Conservation (phyloP, 495 filamentous ascomycete species). For the Tuber umbilicatum region DNA sequence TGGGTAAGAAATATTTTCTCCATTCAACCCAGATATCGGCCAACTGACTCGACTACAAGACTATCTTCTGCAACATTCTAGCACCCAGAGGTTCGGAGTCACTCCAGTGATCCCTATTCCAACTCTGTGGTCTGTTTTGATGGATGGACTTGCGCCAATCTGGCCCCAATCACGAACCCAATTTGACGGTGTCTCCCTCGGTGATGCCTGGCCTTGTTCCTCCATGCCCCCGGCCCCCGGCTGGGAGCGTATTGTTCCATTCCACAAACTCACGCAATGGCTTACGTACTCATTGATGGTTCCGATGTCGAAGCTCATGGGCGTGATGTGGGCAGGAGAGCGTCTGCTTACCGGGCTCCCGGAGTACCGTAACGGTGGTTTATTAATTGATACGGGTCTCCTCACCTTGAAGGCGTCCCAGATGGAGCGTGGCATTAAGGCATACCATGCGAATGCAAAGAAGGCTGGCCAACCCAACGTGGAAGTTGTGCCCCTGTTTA, state of each 20-base stretch:
- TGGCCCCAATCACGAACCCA: constrained; percentile 86
- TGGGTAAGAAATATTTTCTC: constrained; percentile 58
- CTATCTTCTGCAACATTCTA: constrained; percentile 83
- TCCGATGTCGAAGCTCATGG: constrained; percentile 70
- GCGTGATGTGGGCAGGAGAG: constrained; percentile 68
- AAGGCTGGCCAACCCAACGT: constrained; percentile 65
- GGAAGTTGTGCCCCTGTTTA: constrained; percentile 70
- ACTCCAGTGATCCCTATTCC: constrained; percentile 78
- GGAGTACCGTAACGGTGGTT: constrained; percentile 80
- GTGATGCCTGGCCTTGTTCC: constrained; percentile 90
- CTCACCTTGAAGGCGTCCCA: constrained; percentile 65
- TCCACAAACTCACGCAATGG: constrained; percentile 90
- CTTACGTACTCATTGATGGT: constrained; percentile 83
- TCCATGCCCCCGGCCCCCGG: constrained; percentile 65
- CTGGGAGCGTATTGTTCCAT: constrained; percentile 93
- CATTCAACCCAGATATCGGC: constrained; percentile 18
- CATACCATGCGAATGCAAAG: constrained; percentile 66
- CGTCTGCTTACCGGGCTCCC: constrained; percentile 76
- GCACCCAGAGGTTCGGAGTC: constrained; percentile 76
- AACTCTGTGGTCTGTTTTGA: constrained; percentile 81
- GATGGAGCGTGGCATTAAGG: constrained; percentile 57
- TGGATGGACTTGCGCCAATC: constrained; percentile 77
- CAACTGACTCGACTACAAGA: constrained; percentile 49
- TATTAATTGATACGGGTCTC: constrained; percentile 76
- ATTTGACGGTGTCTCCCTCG: constrained; percentile 80